Base-by-base conservation (phyloP, 192 early-diverging fungal genomes). In the Cetraspora pellucida region DNA sequence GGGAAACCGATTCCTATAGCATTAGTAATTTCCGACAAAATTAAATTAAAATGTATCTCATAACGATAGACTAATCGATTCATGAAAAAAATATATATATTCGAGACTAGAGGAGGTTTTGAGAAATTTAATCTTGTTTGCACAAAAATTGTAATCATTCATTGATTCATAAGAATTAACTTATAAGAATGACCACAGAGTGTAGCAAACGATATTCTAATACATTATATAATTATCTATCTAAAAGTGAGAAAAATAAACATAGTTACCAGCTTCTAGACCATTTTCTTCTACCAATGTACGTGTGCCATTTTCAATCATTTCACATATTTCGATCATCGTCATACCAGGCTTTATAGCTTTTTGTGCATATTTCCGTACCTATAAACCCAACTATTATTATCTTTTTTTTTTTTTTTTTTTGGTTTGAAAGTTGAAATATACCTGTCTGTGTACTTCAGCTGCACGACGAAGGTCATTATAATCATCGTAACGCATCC, bases 261-360 rank as follows among this genome's bases (percentile, higher is more conserved):
- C 5, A 44, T 45, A 47, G 6, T 75, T 63, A 75, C 73, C 92
- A 6, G 93, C 81, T 77, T 92, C 91, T 37, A 96, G 77, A 2
- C 95, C 95, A 30, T 92, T 89, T n/a, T 86, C 96, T 79, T 97
- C 92, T 37, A 97, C 85, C 59, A 98, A 83, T 19, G 87, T 87
- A n/a, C 96, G 89, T 3, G 94, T 95, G 23, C 94, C 94, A 75
- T 98, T 97, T 80, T 99, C 97, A 72, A 98, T 96, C 82, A 90
- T 82, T 78, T 99, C 95, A 31, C 87, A 86, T 77, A 99, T 94
- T 10, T 95, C 94, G 37, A 92, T 95, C 93, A 97, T 92, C 17
- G 90, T 87, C 93, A 99, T 95, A 44, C 97, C 97, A 27, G 97
- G 96, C 83, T 94, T 94, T 79, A 99, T 94, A 50, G 81, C 83